Percentiles rank a stretch among this genome's conserved stretches.
Conservation (phyloP, 371 early-diverging fungal genomes). For the Gilbertella persicaria region DNA sequence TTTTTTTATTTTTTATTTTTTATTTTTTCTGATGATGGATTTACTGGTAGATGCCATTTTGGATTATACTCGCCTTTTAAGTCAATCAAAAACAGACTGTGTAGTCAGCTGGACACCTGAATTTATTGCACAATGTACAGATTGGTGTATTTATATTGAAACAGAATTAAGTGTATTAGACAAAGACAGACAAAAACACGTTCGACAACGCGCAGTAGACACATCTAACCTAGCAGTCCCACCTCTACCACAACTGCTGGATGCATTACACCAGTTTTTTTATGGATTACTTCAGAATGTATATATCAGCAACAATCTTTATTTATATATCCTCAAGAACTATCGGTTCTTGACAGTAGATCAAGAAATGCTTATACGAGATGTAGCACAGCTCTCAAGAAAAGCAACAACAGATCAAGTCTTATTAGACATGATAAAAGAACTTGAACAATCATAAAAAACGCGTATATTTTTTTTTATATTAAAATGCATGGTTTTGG, state of each 20-base stretch:
- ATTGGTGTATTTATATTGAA: conserved; percentile 40
- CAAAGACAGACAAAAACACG: conserved; percentile 4
- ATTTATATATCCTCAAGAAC: conserved; percentile 24
- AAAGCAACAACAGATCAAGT: conserved; percentile 10
- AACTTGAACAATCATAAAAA: conserved; percentile 1
- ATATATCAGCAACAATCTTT: conserved; percentile 24
- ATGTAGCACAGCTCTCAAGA: conserved; percentile 8
- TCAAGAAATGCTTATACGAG: conserved; percentile 12
- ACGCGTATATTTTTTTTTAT: too few relatives aligned
- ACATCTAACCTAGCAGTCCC: conserved; percentile 16
- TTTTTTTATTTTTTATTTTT: conserved; percentile 2
- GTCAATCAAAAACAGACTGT: conserved; percentile 19
- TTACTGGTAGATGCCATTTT: conserved; percentile 21
- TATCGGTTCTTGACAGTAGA: conserved; percentile 28
- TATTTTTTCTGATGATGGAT: neutral
- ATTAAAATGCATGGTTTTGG: too few relatives aligned
- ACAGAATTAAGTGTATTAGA: conserved; percentile 26
- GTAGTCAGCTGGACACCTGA: conserved; percentile 29
- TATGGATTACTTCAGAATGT: conserved; percentile 24
- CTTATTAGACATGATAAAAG: conserved; percentile 10
- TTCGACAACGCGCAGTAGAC: too few relatives aligned
- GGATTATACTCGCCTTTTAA: conserved; percentile 23
- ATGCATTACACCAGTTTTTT: conserved; percentile 31
- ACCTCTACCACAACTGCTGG: conserved; percentile 8
- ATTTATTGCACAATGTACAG: conserved; percentile 25